Evolutionary conservation across 345 rosid genomes (phyloP).

Genomic region (Pistacia atlantica): DNA sequence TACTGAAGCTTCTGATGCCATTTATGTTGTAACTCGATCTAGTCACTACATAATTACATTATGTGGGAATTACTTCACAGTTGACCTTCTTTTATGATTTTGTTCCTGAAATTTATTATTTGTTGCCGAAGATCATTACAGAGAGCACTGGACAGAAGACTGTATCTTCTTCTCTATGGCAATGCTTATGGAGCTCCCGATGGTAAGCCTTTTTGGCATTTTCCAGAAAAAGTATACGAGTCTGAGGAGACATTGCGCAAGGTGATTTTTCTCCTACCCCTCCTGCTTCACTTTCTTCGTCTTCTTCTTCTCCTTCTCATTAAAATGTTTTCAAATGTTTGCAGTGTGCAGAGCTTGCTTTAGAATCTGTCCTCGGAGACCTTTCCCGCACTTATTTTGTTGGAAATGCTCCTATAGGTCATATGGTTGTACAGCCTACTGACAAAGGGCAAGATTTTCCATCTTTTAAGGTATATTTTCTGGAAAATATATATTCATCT

Average conservation of each 20-base stretch:
- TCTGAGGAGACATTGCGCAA: conserved; percentile 89
- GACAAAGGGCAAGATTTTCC: conserved; percentile 44
- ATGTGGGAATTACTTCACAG: neutral
- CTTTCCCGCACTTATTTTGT: conserved; percentile 88
- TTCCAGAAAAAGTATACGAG: conserved; percentile 84
- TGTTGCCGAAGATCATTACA: conserved; percentile 52
- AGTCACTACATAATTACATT: neutral
- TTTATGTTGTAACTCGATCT: neutral
- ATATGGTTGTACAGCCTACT: conserved; percentile 52
- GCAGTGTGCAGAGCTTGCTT: conserved; percentile 95
- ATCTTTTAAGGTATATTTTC: conserved; percentile 59
- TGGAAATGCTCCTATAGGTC: conserved; percentile 98
- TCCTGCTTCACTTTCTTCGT: too few relatives aligned
- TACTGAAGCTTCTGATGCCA: neutral
- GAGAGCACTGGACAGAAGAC: conserved; percentile 85
- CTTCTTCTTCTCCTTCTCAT: neutral
- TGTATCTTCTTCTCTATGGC: conserved; percentile 83
- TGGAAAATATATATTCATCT: neutral
- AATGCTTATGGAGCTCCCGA: conserved; percentile 53
- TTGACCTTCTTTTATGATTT: neutral
- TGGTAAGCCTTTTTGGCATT: conserved; percentile 83
- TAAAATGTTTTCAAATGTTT: conserved; percentile 19
- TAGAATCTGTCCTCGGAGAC: conserved; percentile 71
- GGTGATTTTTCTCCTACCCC: conserved; percentile 28
- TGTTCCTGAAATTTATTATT: neutral